Evolutionary conservation across 805 yeast genomes (phyloP), one percentile per base, ranked within the genome.

Genomic region (Millerozyma miso): DNA sequence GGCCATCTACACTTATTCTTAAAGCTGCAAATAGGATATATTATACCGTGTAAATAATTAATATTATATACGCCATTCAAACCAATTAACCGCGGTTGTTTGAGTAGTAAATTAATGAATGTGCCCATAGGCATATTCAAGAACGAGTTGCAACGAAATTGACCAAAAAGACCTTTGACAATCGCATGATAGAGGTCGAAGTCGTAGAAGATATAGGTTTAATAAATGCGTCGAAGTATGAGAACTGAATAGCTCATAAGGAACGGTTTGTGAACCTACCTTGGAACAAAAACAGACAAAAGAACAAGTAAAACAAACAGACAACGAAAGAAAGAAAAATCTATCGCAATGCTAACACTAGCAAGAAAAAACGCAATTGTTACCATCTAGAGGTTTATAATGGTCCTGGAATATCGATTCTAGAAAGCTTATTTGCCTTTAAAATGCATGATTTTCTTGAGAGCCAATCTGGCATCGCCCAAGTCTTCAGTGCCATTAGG

Each of bases 391-490:
- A 6, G 6, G 10, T 23, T 23, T 23, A 10, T 7, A 7, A 10
- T 10, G 29, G 29, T 23, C 10, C 29, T 23, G 10, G n/a, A 36
- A 16, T 36, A 36, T 36, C 39, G 12, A 13, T 13, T 20, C n/a
- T 23, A 23, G 10, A 23, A 23, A 23, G 6, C 29, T 23, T 45
- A 56, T 42, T 49, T 54, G 45, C 58, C 56, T 50, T 60, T 61
- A n/a, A 63, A 56, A 40, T 62, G 58, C 38, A 66, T 64, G 23
- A 64, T 56, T 45, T 58, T 65, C 54, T 63, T 64, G 46, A 66
- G 57, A 7, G 71, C 71, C 32, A 61, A 51, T 36, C 69, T 55
- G 29, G 71, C 71, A 54, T 65, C 71, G 4, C 63, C 63, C 20
- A 62, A 57, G 41, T 65, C 70, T 12, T 59, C 64, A 17, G 41